phyloP scores from a whole-genome alignment of 2,329 filamentous ascomycete genomes.

The Pezicula radicicola region DNA sequence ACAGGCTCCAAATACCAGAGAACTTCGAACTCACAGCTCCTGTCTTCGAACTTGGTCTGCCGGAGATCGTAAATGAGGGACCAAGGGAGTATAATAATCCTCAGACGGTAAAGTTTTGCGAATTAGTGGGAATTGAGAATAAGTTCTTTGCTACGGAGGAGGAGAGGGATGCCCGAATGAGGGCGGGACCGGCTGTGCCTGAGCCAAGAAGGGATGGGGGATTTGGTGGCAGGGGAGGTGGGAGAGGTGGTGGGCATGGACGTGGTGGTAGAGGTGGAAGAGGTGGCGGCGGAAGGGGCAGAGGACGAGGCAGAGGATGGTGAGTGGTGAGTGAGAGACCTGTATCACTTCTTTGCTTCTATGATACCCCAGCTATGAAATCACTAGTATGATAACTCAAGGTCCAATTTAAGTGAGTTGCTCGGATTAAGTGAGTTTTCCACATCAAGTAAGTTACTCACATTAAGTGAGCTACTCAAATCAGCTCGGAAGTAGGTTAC shows the following conservation, averaged over 20 bases:
- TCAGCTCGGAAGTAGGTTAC: no score
- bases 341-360: no score
- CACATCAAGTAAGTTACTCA: no score
- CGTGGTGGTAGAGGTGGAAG: slow-evolving; percentile 34
- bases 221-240: slow-evolving; percentile 23
- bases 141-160: slow-evolving; percentile 70
- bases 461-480: no score
- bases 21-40: slow-evolving; percentile 80
- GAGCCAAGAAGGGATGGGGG: slow-evolving; percentile 26
- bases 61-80: slow-evolving; percentile 56
- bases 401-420: no score
- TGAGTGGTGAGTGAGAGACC: not conserved
- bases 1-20: slow-evolving; percentile 66
- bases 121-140: slow-evolving; percentile 73
- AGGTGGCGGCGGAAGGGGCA: slow-evolving; percentile 27
- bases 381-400: no score
- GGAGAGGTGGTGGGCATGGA: slow-evolving; percentile 29
- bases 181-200: slow-evolving; percentile 50
- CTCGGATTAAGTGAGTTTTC: no score
- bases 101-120: slow-evolving; percentile 81
- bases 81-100: slow-evolving; percentile 83
- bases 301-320: slow-evolving; percentile 31
- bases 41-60: slow-evolving; percentile 55
- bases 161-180: slow-evolving; percentile 59
- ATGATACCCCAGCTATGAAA: no score